Base-by-base conservation (phyloP, 2,329 filamentous ascomycete genomes). In the Coccinonectria pachysandricola region DNA sequence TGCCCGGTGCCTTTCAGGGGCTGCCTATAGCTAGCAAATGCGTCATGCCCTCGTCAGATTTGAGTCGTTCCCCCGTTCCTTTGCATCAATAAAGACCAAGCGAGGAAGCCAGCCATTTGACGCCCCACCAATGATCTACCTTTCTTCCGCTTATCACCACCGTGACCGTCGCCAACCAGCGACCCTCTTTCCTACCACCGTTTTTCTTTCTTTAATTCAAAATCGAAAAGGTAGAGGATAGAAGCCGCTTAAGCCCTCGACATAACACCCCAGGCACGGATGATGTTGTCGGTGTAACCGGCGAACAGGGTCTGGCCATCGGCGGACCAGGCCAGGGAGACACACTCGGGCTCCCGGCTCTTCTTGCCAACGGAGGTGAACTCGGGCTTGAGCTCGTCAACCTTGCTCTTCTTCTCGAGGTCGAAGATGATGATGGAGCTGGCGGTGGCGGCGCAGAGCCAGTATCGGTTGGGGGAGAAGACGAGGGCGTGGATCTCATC, bases 371-470 rank as follows among this genome's bases (percentile, higher is more conserved):
- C 80, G 60, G 86, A 93, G 58, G 86, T 73, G 73, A 91, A 95
- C 65, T 98, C 91, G 49, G 88, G 88, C 81, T 93, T 95, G 65
- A 98, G 79, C 79, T 96, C 91, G 56, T 96, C 88, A 59, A 96
- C 88, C 82, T 95, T 96, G 81, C 80, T 92, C 87, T 98, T 98
- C 87, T 98, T 98, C 85, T 98, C 91, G 50, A 98, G 79, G 60
- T 98, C 91, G 71, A 98, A 98, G 76, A 98, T 96, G 77, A 95
- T 95, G 77, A 98, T 96, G 76, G 78, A 86, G 70, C 76, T 84
- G 59, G 85, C 75, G 43, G 91, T 98, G 60, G 91, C 91, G 59
- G 91, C 91, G 77, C 91, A 98, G 52, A 98, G 80, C 91, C 91
- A 98, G 85, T 98, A 98, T 65, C 91, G 82, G 85, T 98, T 98